Evolutionary conservation across 306 rosid species (phyloP).

Genomic region (Dryas alaskensis): DNA sequence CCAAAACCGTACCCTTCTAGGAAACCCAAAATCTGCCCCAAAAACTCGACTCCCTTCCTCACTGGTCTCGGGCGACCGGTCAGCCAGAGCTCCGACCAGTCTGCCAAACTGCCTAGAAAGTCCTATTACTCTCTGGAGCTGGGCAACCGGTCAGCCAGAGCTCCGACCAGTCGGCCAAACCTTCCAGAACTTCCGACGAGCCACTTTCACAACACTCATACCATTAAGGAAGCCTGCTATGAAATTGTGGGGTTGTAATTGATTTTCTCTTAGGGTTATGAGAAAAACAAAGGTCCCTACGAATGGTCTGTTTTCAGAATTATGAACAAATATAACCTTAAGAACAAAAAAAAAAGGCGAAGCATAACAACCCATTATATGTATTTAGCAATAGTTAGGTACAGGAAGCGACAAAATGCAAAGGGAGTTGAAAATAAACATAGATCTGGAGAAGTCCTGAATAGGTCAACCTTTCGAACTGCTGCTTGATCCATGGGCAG

Average conservation of each 20-base stretch:
- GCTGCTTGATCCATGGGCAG: not conserved
- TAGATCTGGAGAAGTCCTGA: not conserved
- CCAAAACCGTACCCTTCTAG: no score
- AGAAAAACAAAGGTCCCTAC: not conserved
- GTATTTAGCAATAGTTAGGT: not conserved
- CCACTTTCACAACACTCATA: no score
- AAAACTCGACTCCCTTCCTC: no score
- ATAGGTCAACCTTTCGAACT: not conserved
- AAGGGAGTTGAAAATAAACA: not conserved
- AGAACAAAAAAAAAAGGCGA: not conserved
- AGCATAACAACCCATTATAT: not conserved
- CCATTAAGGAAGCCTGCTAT: no score
- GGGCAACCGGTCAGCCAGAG: no score
- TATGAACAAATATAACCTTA: not conserved
- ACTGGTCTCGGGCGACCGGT: no score
- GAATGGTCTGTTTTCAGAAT: not conserved
- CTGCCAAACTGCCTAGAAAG: no score
- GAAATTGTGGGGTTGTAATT: not conserved
- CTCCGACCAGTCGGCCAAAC: no score
- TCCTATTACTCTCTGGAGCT: no score
- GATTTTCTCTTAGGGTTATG: not conserved
- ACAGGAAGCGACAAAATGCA: not conserved
- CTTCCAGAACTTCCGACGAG: no score
- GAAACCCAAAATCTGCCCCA: no score
- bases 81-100: no score